A percentile compares a stretch with the other conserved stretches of the same genome.
Conservation (phyloP, 169 alveolate species). For the Theileria parva region DNA sequence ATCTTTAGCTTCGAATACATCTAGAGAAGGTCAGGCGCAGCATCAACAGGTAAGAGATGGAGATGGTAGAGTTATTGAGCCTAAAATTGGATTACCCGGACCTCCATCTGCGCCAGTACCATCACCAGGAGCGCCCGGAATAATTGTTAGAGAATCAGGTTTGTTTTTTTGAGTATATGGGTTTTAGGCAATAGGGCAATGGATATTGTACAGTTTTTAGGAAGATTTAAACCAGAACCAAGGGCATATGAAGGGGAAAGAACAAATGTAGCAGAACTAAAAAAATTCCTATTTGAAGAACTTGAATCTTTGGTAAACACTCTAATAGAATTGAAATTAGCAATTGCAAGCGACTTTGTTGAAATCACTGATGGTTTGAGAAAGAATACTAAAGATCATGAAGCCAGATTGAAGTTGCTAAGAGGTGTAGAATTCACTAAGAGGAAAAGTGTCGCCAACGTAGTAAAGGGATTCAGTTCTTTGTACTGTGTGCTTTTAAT, state of each 20-base stretch:
- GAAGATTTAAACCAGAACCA: not conserved
- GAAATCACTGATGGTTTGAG: not conserved
- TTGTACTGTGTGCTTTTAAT: not conserved
- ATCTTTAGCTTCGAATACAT: no score
- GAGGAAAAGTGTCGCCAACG: not conserved
- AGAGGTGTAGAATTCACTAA: no score
- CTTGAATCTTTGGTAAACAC: not conserved
- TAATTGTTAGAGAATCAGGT: not conserved
- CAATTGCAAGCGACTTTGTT: not conserved
- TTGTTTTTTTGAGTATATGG: not conserved
- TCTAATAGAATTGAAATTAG: not conserved
- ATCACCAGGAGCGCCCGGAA: not conserved
- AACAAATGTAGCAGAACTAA: not conserved
- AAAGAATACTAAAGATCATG: not conserved
- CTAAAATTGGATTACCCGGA: not conserved
- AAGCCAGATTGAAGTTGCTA: not conserved
- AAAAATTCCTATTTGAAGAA: not conserved
- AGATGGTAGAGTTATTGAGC: not conserved
- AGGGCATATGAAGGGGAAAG: not conserved
- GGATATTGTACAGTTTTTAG: not conserved
- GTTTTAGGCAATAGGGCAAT: not conserved
- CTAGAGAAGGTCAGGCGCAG: no score
- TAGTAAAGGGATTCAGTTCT: not conserved
- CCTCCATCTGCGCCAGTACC: no score
- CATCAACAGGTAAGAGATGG: not conserved